Evolutionary conservation across 169 alveolate species (phyloP).

Genomic region (Blepharisma undulans): DNA sequence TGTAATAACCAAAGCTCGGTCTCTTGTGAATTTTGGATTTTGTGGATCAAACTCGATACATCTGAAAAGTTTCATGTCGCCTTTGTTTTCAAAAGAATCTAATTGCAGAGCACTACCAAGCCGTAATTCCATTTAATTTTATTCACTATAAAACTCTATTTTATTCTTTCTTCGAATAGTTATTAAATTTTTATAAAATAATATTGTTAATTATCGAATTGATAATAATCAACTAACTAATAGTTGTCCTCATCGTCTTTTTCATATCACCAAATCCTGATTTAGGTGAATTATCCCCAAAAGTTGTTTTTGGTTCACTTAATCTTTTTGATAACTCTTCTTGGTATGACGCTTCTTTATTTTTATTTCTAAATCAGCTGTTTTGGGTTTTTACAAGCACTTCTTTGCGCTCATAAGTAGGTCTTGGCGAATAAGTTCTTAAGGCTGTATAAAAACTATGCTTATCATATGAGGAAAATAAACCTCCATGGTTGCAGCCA

Average conservation of each 20-base stretch:
- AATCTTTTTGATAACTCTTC: background rate
- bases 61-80: background rate
- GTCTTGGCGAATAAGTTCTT: background rate
- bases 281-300: too few species aligned
- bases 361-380: background rate
- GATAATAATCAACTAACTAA: too few species aligned
- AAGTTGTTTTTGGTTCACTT: conserved; percentile 4
- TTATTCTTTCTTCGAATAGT: too few species aligned
- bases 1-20: conserved; percentile 19
- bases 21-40: background rate
- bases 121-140: background rate
- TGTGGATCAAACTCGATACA: conserved; percentile 9
- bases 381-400: background rate
- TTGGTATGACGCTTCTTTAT: conserved; percentile 1
- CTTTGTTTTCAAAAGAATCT: conserved; percentile 33
- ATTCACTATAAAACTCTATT: too few species aligned
- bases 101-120: conserved; percentile 2
- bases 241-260: too few species aligned
- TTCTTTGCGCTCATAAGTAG: background rate
- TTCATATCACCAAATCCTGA: too few species aligned
- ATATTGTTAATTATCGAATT: too few species aligned
- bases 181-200: too few species aligned
- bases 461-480: background rate
- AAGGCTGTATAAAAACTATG: conserved; percentile 3
- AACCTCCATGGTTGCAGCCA: conserved; percentile 38